Percentiles rank a stretch among this genome's conserved stretches.
These are phyloP conservation scores for Hydnomerulius pinastri DNA, from an alignment of 768 basidiomycete genomes.

Conservation along the genomic window DNA sequence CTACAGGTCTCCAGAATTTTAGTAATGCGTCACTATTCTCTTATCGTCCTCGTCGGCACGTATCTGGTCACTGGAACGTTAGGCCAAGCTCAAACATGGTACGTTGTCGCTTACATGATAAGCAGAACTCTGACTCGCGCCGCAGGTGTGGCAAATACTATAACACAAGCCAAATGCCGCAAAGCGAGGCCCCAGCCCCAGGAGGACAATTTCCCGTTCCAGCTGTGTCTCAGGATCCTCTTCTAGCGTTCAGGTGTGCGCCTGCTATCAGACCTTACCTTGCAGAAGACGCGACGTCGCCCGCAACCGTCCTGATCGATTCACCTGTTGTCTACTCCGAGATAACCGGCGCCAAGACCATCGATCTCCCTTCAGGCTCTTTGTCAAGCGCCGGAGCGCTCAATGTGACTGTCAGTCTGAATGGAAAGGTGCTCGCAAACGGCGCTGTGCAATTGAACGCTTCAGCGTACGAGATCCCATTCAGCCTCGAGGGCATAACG, in stretches of 20 bases:
- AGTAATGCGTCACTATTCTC: constrained; percentile 8
- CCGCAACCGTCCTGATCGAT: constrained; percentile 53
- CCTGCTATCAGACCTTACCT: constrained; percentile 62
- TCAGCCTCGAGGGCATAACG: constrained; percentile 46
- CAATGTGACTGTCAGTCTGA: constrained; percentile 44
- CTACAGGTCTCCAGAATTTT: neutral
- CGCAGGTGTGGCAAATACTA: constrained; percentile 54
- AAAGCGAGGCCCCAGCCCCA: constrained; percentile 39
- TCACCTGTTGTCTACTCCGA: constrained; percentile 47
- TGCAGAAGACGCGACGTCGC: constrained; percentile 46
- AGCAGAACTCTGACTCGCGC: neutral
- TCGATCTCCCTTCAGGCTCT: constrained; percentile 35
- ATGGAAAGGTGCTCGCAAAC: constrained; percentile 44
- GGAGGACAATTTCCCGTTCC: constrained; percentile 50
- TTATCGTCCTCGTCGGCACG: constrained; percentile 13
- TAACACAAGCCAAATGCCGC: constrained; percentile 41
- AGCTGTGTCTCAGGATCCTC: constrained; percentile 37
- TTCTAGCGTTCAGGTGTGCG: constrained; percentile 58
- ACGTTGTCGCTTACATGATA: constrained; percentile 1
- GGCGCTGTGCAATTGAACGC: constrained; percentile 54
- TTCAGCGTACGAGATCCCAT: constrained; percentile 47
- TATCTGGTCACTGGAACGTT: constrained; percentile 15
- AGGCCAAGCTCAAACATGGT: constrained; percentile 31
- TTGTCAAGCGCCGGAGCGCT: constrained; percentile 30
- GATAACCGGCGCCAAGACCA: constrained; percentile 46